These are phyloP conservation scores for Hibiscus trionum DNA, from an alignment of 345 rosid genomes.

Conservation along the genomic window DNA sequence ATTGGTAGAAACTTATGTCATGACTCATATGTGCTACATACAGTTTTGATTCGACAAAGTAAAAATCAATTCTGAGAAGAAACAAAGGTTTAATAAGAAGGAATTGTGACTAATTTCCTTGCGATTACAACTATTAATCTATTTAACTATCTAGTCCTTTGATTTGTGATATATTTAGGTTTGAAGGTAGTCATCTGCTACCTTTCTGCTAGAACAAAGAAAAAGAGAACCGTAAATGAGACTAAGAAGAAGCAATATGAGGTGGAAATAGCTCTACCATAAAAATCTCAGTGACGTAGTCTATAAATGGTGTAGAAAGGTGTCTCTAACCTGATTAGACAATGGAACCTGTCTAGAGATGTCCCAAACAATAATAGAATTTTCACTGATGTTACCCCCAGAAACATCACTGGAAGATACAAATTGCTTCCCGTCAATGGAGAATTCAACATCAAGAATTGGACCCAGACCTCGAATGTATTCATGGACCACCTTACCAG, in stretches of 20 bases:
- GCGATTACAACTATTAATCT: neutral
- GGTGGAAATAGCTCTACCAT: conserved; percentile 1
- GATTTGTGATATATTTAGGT: neutral
- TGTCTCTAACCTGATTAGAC: conserved; percentile 67
- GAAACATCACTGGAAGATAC: conserved; percentile 79
- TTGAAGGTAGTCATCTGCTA: neutral
- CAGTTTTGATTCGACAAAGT: neutral
- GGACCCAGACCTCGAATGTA: conserved; percentile 55
- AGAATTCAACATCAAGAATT: conserved; percentile 78
- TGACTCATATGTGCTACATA: neutral
- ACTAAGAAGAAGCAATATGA: neutral
- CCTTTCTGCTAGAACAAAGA: neutral
- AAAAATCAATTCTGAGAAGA: neutral
- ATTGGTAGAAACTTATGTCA: neutral
- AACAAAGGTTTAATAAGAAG: neutral
- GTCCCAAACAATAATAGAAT: conserved; percentile 79
- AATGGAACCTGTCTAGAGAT: conserved; percentile 58
- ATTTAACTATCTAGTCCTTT: neutral
- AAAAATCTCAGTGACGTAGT: conserved; percentile 5
- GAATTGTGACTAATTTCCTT: neutral
- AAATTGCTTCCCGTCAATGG: conserved; percentile 51
- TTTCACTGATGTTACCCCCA: conserved; percentile 63
- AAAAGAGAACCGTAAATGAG: neutral
- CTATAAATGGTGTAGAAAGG: neutral
- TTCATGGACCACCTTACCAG: conserved; percentile 45